Percentiles rank a stretch among this genome's conserved stretches.
Evolutionary conservation across 805 yeast genomes (phyloP).

Genomic region (Sporopachydermia lactativora): DNA sequence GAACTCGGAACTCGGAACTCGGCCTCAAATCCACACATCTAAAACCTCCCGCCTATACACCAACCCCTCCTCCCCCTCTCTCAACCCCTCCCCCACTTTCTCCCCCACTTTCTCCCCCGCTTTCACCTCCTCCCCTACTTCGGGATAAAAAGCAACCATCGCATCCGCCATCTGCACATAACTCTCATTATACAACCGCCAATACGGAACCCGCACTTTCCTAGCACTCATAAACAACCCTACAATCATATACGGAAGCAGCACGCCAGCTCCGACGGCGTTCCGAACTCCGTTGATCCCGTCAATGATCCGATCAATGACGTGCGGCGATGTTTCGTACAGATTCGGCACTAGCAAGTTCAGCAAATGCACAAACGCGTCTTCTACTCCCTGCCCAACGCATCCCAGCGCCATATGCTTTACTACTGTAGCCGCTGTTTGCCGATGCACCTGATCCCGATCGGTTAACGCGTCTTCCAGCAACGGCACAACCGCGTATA

Average conservation of each 20-base stretch:
- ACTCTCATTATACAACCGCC: conserved; percentile 69
- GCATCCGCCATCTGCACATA: conserved; percentile 65
- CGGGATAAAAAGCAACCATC: conserved; percentile 74
- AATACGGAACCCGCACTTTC: conserved; percentile 70
- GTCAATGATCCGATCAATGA: conserved; percentile 67
- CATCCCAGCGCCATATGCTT: conserved; percentile 72
- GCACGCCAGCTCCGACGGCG: conserved; percentile 63
- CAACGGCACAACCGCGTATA: conserved; percentile 66
- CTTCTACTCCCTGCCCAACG: conserved; percentile 62
- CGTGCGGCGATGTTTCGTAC: conserved; percentile 93
- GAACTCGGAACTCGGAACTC: too few species aligned
- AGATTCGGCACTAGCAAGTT: conserved; percentile 80
- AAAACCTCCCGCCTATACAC: neutral
- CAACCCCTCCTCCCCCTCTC: conserved; percentile 6
- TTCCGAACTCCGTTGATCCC: conserved; percentile 60
- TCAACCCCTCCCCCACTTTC: conserved; percentile 2
- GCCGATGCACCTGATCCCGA: conserved; percentile 85
- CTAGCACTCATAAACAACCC: conserved; percentile 92
- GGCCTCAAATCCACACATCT: conserved; percentile 1
- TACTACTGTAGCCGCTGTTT: conserved; percentile 83
- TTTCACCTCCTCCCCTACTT: conserved; percentile 24
- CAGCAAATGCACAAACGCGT: conserved; percentile 69
- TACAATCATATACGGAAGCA: conserved; percentile 65
- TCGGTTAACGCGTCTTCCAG: conserved; percentile 84
- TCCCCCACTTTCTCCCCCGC: neutral